Evolutionary conservation across 345 rosid species (phyloP), one percentile per base, ranked within the genome.

Genomic region (Angophora floribunda): DNA sequence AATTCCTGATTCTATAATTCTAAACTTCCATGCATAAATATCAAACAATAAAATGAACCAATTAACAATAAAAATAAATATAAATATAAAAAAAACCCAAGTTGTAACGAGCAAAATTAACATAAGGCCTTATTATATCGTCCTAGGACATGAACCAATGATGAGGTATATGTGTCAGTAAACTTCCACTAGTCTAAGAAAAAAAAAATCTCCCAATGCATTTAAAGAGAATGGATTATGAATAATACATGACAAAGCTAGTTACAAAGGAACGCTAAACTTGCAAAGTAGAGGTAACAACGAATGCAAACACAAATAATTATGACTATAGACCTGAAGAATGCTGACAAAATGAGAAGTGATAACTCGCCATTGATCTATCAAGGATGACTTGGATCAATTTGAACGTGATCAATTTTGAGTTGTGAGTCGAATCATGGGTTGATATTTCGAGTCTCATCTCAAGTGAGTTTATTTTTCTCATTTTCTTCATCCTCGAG

Each of bases 361-460:
- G n/a, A n/a, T n/a, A n/a, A n/a, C n/a, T n/a, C 26, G 2, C 21
- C 12, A 36, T 4, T 6, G 14, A 70, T 36, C 4, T 2, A 70
- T 17, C 1, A 2, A 1, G 47, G 26, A 1, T 1, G 7, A 36
- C 13, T 17, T 1, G 1, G 2, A 70, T 36, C 26, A 2, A 32
- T 17, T 28, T 70, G 12, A 4, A 70, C 80, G 9, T 1, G 80
- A 70, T 70, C 13, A 70, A 67, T 67, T 30, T n/a, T 32, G 3
- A 30, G 47, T 36, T 63, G 80, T n/a, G n/a, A 75, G 82, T 12
- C 24, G 8, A 17, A 19, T 12, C 26, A 19, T 2, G 47, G 26
- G 17, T 36, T 36, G 26, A 19, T 19, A 36, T 26, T 59, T 26
- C 7, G 30, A 7, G 15, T 59, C 67, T 36, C 67, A 1, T 59